Evolutionary conservation across 352 stramenopile genomes (phyloP), one percentile per base, ranked within the genome.

Genomic region (Phytophthora brassicae): DNA sequence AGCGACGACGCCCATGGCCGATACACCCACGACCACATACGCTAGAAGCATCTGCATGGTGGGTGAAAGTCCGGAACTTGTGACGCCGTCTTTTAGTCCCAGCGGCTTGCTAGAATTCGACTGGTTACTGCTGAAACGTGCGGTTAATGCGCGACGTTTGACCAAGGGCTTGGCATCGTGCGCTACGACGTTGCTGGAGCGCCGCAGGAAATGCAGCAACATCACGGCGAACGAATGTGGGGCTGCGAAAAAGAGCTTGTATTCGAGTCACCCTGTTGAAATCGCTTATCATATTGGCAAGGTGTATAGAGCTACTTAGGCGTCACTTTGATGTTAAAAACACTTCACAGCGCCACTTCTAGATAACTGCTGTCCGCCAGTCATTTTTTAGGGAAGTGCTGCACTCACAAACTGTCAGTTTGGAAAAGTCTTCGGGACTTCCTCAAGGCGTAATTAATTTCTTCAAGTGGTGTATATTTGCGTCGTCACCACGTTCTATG

Each of bases 11-110:
- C 63, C 71, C 70, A 92, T 86, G 29, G 71, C 63, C 0, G 75
- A 77, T 41, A 92, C 58, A 14, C 61, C 75, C 29, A 85, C 71
- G 5, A 70, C 72, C 45, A 92, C 65, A 67, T 92, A 92, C 20
- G 60, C 74, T 6, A 64, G 41, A 38, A 91, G 68, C 54, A 88
- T 71, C 42, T 85, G 79, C 51, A 74, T 88, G 16, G 72, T 83
- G 4, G 73, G 72, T 17, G 82, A 74, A 22, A 88, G 60, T 0
- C 59, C 53, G 4, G 66, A 65, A 20, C 31, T 48, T 1, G 58
- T 69, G 7, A 66, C 57, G 17, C 72, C 70, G n/a, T 78, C 64
- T 39, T 85, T 86, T 1, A 86, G 42, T 0, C 77, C 81, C 38
- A 86, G 64, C 26, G 78, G 68, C 39, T 73, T 69, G 19, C 35